Percentiles rank a stretch among this genome's conserved stretches.
Conservation (phyloP, 2,329 filamentous ascomycete genomes). For the Arthrobotrys megalospora region DNA sequence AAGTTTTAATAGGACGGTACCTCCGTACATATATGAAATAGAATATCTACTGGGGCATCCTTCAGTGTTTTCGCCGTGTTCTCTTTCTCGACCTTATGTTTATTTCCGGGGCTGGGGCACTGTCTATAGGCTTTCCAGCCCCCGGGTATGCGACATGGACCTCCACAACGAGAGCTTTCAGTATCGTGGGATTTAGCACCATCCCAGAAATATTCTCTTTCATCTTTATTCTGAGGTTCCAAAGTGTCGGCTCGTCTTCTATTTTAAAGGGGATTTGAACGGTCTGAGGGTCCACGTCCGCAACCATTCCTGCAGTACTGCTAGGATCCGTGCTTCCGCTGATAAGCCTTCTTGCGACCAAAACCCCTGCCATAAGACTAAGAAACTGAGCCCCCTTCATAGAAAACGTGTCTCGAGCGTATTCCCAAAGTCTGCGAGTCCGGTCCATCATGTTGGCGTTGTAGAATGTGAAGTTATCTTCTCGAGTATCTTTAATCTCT, state of each 20-base stretch:
- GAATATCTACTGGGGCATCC: no score
- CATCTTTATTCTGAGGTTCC: conserved; percentile 26
- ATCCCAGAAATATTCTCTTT: neutral
- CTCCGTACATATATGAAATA: no score
- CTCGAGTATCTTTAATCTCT: neutral
- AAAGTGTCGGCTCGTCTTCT: conserved; percentile 10
- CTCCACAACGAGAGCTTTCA: conserved; percentile 9
- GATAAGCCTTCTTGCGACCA: conserved; percentile 10
- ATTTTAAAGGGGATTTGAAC: conserved; percentile 1
- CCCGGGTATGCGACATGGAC: no score
- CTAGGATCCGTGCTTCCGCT: neutral
- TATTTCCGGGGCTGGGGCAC: no score
- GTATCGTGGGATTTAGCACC: neutral
- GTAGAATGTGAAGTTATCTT: conserved; percentile 9
- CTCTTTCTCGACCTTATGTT: no score
- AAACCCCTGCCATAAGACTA: conserved; percentile 18
- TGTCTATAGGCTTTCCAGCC: no score
- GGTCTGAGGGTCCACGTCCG: neutral
- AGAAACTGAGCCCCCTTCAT: conserved; percentile 18
- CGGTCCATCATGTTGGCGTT: conserved; percentile 8
- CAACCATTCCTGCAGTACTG: neutral
- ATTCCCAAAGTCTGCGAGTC: conserved; percentile 25
- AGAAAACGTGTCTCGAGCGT: conserved; percentile 13
- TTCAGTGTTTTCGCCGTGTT: no score
- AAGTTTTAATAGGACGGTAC: no score